Conservation (phyloP, 2,329 filamentous ascomycete species). For the Penicillium sp. region DNA sequence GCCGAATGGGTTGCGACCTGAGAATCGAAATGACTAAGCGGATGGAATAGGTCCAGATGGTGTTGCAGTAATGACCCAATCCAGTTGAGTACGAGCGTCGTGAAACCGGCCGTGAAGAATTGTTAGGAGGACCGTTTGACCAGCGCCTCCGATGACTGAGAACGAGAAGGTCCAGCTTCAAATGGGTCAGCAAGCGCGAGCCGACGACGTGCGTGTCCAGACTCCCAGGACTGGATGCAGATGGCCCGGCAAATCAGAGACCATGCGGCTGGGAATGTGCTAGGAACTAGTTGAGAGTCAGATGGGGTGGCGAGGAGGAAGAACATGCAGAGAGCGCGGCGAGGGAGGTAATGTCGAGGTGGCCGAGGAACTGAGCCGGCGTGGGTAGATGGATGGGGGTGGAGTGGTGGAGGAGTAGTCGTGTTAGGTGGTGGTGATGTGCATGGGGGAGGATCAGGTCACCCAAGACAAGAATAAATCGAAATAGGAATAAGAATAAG, state of each 20-base stretch:
- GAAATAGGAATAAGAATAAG: not conserved
- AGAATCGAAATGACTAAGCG: conserved; percentile 8
- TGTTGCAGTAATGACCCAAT: conserved; percentile 26
- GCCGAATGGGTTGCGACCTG: not conserved
- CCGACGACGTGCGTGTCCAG: conserved; percentile 1
- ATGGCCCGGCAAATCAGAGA: not conserved
- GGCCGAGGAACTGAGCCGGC: not conserved
- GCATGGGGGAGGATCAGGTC: not conserved
- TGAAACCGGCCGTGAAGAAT: conserved; percentile 23
- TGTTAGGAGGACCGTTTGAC: conserved; percentile 21
- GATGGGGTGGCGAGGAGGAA: conserved; percentile 14
- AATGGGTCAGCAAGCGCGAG: conserved; percentile 12
- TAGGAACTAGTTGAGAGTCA: conserved; percentile 20
- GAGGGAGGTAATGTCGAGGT: conserved; percentile 8
- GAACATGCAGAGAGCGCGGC: not conserved
- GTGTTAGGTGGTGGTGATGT: not conserved
- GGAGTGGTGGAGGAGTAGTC: not conserved
- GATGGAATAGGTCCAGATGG: conserved; percentile 23
- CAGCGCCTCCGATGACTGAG: conserved; percentile 16
- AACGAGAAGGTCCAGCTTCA: conserved; percentile 27
- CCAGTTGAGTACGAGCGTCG: conserved; percentile 28
- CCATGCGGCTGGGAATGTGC: conserved; percentile 20
- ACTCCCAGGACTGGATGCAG: conserved; percentile 3
- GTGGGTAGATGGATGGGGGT: not conserved
- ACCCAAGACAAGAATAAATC: not conserved